Base-by-base conservation (phyloP, 371 early-diverging fungal species). In the Haplosporangium sp. region DNA sequence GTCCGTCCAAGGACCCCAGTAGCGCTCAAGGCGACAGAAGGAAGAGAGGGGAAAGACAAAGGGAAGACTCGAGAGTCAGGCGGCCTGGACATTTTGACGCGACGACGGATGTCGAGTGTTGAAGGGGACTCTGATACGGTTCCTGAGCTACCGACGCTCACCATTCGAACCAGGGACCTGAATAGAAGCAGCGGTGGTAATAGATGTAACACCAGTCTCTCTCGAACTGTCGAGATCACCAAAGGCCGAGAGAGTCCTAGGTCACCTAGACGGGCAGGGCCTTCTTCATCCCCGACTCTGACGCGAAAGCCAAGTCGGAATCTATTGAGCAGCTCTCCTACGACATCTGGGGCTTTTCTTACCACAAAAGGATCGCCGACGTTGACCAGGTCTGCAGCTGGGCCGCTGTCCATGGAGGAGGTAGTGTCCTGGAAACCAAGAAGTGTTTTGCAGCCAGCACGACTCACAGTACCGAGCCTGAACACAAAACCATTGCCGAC, bases 91-190 rank as follows among this genome's bases (percentile, higher is more conserved):
- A n/a, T 55, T 21, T 37, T 51, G 21, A 11, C 54, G 4, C 66
- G 76, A 18, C 55, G 77, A 14, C 67, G 59, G 48, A 53, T 67
- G 18, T 71, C 77, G n/a, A 71, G 68, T 58, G 45, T 67, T 5
- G 77, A 77, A 16, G 77, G 72, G 2, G 77, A 77, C 23, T 77
- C 77, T 11, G 77, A 77, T 18, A 77, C 77, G 5, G 57, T 77
- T 6, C 52, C 77, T 5, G 77, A 77, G 13, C 61, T 77, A 16
- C 77, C 77, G 0, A 64, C 59, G 4, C 72, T 77, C 40, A 51
- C 48, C 29, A 77, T 77, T 58, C 67, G 77, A 10, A 77, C 77
- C 18, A 52, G 77, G 5, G 72, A 71, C 16, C 5, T 67, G 21
- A 63, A 55, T 29, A 40, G 63, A 23, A 70, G 71, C 43, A 48